phyloP scores from a whole-genome alignment of 1,284 basidiomycete species.

The Paramarasmius palmivorus region DNA sequence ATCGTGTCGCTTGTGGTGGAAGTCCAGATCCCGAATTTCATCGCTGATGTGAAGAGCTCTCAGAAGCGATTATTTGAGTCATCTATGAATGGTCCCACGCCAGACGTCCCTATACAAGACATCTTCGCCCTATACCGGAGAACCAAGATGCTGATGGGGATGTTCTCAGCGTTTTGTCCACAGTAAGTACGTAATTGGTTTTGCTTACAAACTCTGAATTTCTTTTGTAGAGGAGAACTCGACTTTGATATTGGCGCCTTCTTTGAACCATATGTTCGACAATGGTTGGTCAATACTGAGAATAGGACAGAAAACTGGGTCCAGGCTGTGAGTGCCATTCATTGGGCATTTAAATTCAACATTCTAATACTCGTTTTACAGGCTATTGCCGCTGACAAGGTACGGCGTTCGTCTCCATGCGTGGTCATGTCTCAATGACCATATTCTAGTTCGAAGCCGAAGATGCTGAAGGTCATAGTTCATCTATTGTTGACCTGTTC shows the following conservation, averaged over 20 bases:
- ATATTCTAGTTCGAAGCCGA: slow-evolving; percentile 80
- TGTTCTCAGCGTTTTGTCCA: slow-evolving; percentile 82
- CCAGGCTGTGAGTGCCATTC: slow-evolving; percentile 63
- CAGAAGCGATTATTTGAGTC: slow-evolving; percentile 74
- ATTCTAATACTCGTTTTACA: slow-evolving; percentile 28
- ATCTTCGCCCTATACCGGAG: slow-evolving; percentile 85
- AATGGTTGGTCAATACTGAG: slow-evolving; percentile 91
- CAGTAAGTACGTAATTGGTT: slow-evolving; percentile 49
- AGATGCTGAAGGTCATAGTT: slow-evolving; percentile 84
- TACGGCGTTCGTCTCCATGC: slow-evolving; percentile 34
- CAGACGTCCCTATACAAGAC: slow-evolving; percentile 84
- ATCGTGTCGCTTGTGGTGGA: slow-evolving; percentile 79
- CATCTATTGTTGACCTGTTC: slow-evolving; percentile 95
- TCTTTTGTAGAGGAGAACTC: slow-evolving; percentile 45
- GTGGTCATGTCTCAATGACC: slow-evolving; percentile 9
- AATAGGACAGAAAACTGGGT: slow-evolving; percentile 95
- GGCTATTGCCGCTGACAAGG: slow-evolving; percentile 89
- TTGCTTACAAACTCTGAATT: slow-evolving; percentile 14
- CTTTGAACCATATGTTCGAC: slow-evolving; percentile 87
- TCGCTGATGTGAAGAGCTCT: slow-evolving; percentile 75
- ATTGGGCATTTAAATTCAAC: neutral
- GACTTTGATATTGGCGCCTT: slow-evolving; percentile 73
- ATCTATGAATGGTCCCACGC: slow-evolving; percentile 77
- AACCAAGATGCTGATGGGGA: slow-evolving; percentile 69
- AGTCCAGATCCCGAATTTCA: slow-evolving; percentile 71